A percentile compares a stretch with the other conserved stretches of the same genome.
These are phyloP conservation scores for Botrytis paeoniae DNA, from an alignment of 2,329 filamentous ascomycete species.

Conservation along the genomic window DNA sequence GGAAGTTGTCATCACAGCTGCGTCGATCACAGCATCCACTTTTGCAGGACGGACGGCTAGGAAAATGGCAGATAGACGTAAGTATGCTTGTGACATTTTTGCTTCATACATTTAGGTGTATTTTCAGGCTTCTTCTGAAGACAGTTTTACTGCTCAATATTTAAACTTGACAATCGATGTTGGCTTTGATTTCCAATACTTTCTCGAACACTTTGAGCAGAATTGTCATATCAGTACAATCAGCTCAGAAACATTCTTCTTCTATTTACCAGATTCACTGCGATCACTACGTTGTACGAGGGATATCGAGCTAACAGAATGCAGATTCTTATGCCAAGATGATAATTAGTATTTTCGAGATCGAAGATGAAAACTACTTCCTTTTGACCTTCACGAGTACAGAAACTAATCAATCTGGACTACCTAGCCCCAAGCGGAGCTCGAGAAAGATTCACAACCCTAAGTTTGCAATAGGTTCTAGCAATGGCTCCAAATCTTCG, in stretches of 20 bases:
- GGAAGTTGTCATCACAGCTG: slow-evolving; percentile 61
- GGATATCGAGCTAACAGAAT: slow-evolving; percentile 33
- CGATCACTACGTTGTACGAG: not conserved
- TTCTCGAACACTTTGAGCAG: not conserved
- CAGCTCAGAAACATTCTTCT: not conserved
- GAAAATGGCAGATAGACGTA: not conserved
- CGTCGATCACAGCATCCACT: slow-evolving; percentile 22
- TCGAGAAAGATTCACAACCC: not conserved
- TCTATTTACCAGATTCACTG: not conserved
- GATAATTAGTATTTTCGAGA: slow-evolving; percentile 72
- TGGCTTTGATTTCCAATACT: not conserved
- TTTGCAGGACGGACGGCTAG: slow-evolving; percentile 19
- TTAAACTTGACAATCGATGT: not conserved
- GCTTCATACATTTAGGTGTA: not conserved
- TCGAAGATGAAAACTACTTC: slow-evolving; percentile 67
- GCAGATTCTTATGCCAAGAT: slow-evolving; percentile 60
- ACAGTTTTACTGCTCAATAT: not conserved
- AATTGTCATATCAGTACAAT: not conserved
- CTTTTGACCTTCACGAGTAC: slow-evolving; percentile 72
- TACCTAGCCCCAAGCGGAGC: slow-evolving; percentile 28
- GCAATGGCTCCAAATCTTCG: not conserved
- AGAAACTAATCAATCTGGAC: slow-evolving; percentile 40
- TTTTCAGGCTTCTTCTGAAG: not conserved
- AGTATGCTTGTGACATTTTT: not conserved
- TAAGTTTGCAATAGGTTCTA: not conserved